Evolutionary conservation across 345 rosid species (phyloP).

Genomic region (Arabis hirsuta): DNA sequence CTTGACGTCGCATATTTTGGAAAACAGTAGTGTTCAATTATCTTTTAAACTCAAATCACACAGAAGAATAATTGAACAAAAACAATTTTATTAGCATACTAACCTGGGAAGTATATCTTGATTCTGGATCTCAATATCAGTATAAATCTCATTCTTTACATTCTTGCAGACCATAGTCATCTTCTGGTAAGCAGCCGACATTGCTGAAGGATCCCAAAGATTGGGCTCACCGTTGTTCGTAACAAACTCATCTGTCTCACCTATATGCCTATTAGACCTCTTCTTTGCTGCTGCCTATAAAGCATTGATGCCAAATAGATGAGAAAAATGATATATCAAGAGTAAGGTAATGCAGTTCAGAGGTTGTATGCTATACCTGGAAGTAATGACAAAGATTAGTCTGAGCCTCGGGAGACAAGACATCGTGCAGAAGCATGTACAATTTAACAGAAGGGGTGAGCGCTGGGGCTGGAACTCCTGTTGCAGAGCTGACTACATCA

Average conservation of each 20-base stretch:
- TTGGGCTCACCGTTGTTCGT: conserved; percentile 57
- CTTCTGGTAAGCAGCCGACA: conserved; percentile 88
- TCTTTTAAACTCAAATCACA: not conserved
- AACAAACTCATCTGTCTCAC: conserved; percentile 94
- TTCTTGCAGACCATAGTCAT: conserved; percentile 77
- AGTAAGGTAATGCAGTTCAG: conserved; percentile 10
- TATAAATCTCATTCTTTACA: conserved; percentile 78
- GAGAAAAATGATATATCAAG: conserved; percentile 27
- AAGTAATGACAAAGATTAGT: conserved; percentile 82
- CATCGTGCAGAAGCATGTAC: conserved; percentile 86
- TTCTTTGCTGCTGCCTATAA: conserved; percentile 84
- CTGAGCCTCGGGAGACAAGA: conserved; percentile 93
- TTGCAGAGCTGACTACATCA: conserved; percentile 76
- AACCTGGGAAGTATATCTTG: conserved; percentile 94
- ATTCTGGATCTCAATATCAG: conserved; percentile 93
- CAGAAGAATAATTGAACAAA: not conserved
- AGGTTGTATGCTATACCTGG: conserved; percentile 61
- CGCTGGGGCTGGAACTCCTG: conserved; percentile 87
- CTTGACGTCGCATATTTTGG: not conserved
- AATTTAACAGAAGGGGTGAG: conserved; percentile 89
- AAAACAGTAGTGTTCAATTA: not conserved
- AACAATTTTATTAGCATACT: conserved; percentile 8
- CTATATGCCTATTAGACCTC: conserved; percentile 81
- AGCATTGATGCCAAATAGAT: not conserved
- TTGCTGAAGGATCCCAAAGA: conserved; percentile 67